Percentiles rank a stretch among this genome's conserved stretches.
Conservation (phyloP, 2,329 filamentous ascomycete species). For the Aspergillus hiratsukae region DNA sequence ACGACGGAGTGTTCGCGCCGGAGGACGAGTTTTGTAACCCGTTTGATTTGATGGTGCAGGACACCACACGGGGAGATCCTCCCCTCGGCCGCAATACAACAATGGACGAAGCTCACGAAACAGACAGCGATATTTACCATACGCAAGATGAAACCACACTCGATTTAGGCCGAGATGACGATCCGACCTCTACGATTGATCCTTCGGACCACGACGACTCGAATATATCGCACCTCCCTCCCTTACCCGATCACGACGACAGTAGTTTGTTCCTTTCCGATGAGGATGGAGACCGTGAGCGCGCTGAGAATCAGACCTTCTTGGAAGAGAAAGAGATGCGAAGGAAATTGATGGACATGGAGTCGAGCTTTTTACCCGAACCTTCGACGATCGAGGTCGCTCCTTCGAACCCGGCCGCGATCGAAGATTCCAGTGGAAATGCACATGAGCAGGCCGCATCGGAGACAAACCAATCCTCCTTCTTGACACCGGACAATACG, state of each 20-base stretch:
- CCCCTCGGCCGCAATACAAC: constrained; percentile 16
- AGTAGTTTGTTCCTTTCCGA: constrained; percentile 28
- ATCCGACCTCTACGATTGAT: constrained; percentile 13
- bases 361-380: constrained; percentile 60
- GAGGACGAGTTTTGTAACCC: constrained; percentile 26
- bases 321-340: constrained; percentile 58
- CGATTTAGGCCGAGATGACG: constrained; percentile 14
- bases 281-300: constrained; percentile 32
- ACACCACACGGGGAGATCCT: constrained; percentile 22
- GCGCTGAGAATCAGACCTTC: constrained; percentile 36
- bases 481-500: constrained; percentile 22
- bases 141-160: constrained; percentile 14
- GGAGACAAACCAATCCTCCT: constrained; percentile 23
- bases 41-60: constrained; percentile 28
- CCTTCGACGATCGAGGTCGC: constrained; percentile 42
- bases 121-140: constrained; percentile 12
- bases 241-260: constrained; percentile 31
- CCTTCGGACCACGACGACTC: constrained; percentile 24
- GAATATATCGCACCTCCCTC: constrained; percentile 23
- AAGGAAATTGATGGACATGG: constrained; percentile 56
- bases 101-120: constrained; percentile 15
- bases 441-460: constrained; percentile 12
- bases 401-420: constrained; percentile 20
- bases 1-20: constrained; percentile 26
- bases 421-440: constrained; percentile 31